A percentile compares a stretch with the other conserved stretches of the same genome.
These are phyloP conservation scores for Talinum fruticosum DNA, from an alignment of 148 eudicot species.

Conservation along the genomic window DNA sequence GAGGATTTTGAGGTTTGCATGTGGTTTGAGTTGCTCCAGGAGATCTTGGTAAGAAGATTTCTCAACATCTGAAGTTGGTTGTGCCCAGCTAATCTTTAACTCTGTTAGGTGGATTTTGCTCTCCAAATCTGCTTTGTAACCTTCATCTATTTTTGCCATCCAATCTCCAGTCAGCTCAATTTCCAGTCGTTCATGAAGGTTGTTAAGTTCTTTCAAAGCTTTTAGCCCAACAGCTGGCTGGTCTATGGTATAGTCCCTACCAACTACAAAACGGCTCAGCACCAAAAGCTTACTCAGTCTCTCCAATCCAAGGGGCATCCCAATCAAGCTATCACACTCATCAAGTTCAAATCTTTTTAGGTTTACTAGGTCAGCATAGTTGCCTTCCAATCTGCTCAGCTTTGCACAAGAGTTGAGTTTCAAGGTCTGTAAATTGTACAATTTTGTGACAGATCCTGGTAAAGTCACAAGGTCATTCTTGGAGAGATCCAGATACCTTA, in stretches of 20 bases:
- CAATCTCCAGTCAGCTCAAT: slow-evolving; percentile 26
- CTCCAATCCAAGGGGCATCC: slow-evolving; percentile 28
- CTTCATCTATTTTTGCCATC: slow-evolving; percentile 16
- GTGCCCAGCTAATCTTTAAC: slow-evolving; percentile 22
- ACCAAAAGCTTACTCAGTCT: slow-evolving; percentile 17
- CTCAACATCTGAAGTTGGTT: background rate
- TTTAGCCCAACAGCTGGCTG: slow-evolving; percentile 5
- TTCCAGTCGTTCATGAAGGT: slow-evolving; percentile 19
- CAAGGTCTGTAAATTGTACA: slow-evolving; percentile 27
- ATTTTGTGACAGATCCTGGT: slow-evolving; percentile 19
- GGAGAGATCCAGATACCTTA: slow-evolving; percentile 28
- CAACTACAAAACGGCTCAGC: slow-evolving; percentile 23
- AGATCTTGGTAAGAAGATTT: background rate
- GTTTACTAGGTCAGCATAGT: slow-evolving; percentile 14
- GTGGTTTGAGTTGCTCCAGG: slow-evolving; percentile 18
- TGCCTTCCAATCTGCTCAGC: background rate
- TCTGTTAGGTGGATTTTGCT: slow-evolving; percentile 10
- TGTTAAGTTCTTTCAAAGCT: slow-evolving; percentile 9
- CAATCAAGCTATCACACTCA: slow-evolving; percentile 24
- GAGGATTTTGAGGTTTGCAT: slow-evolving; percentile 18
- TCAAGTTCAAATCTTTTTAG: slow-evolving; percentile 27
- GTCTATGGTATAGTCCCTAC: slow-evolving; percentile 6
- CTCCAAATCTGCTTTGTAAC: background rate
- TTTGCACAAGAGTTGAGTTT: slow-evolving; percentile 25
- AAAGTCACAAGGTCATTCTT: slow-evolving; percentile 24